Base-by-base conservation (phyloP, 2,329 filamentous ascomycete genomes). In the Colletotrichum musae region DNA sequence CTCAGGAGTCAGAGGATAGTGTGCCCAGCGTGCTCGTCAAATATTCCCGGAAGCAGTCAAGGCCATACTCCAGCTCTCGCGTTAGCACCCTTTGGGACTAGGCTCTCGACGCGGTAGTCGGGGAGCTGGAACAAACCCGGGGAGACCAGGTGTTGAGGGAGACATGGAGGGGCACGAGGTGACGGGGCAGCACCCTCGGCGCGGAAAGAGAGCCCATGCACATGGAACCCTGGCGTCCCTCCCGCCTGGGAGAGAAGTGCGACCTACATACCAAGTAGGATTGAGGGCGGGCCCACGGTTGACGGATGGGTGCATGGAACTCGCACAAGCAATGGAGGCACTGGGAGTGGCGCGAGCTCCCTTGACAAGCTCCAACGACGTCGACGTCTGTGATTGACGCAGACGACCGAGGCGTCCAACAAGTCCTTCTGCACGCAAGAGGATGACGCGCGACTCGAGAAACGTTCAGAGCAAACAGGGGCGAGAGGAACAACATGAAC, bases 31-130 rank as follows among this genome's bases (percentile, higher is more conserved):
- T 28, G 53, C 60, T 39, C 41, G 71, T 68, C 63, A 72, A 72
- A 72, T 68, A 68, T 72, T 72, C 57, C 71, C 71, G 57, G 60
- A 72, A 59, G 56, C 41, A 71, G 73, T 43, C 53, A 70, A 70
- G 71, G 73, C 88, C 86, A 39, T 58, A 26, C 36, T 28, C 54
- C 45, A 52, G 13, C 48, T 28, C 41, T 36, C 41, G 53, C 16
- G 26, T 70, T 60, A 72, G 58, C 62, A 50, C 54, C 13, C n/a
- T 63, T 72, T 50, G 18, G 56, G 71, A 58, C 47, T 71, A 72
- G 69, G 10, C 50, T 18, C 48, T 16, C 36, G 18, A 36, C 18
- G 52, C 36, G 45, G n/a, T 64, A 36, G 45, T 62, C 43, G 51
- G 51, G 43, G 16, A 53, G 48, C 43, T 64, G 43, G 21, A 59